Conservation (phyloP, 2,329 filamentous ascomycete species). For the Colletotrichum aenigma region DNA sequence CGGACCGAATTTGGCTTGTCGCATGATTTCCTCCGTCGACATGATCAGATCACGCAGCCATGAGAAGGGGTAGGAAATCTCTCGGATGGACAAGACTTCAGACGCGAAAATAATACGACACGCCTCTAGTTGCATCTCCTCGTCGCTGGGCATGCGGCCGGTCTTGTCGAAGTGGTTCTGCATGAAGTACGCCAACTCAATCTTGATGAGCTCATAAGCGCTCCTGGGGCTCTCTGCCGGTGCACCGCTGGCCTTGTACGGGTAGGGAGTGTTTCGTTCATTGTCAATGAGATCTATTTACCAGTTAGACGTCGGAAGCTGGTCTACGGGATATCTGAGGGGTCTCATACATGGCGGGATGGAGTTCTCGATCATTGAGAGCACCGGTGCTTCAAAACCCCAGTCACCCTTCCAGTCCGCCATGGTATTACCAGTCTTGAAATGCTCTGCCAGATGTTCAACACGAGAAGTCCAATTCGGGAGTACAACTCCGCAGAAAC, state of each 20-base stretch:
- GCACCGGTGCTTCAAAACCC: conserved; percentile 67
- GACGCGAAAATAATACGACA: conserved; percentile 61
- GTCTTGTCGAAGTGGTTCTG: conserved; percentile 47
- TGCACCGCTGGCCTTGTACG: conserved; percentile 52
- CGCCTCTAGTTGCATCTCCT: conserved; percentile 62
- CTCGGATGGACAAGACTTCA: conserved; percentile 49
- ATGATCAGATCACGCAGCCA: conserved; percentile 67
- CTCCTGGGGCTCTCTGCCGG: conserved; percentile 54
- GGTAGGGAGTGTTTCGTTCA: conserved; percentile 61
- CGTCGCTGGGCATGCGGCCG: conserved; percentile 49
- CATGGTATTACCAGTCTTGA: conserved; percentile 69
- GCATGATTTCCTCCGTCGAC: conserved; percentile 45
- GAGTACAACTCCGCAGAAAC: conserved; percentile 68
- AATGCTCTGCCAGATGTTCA: conserved; percentile 71
- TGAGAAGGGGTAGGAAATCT: conserved; percentile 40
- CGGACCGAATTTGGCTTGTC: conserved; percentile 52
- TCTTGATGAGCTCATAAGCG: conserved; percentile 66
- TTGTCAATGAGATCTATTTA: conserved; percentile 65
- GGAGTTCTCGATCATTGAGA: conserved; percentile 69
- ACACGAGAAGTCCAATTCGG: conserved; percentile 65
- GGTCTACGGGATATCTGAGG: conserved; percentile 38
- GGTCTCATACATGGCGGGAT: conserved; percentile 65
- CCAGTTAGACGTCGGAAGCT: conserved; percentile 44
- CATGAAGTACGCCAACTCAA: conserved; percentile 59
- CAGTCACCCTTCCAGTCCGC: conserved; percentile 73